phyloP scores from a whole-genome alignment of 495 filamentous ascomycete genomes.

The Neurospora discreta region DNA sequence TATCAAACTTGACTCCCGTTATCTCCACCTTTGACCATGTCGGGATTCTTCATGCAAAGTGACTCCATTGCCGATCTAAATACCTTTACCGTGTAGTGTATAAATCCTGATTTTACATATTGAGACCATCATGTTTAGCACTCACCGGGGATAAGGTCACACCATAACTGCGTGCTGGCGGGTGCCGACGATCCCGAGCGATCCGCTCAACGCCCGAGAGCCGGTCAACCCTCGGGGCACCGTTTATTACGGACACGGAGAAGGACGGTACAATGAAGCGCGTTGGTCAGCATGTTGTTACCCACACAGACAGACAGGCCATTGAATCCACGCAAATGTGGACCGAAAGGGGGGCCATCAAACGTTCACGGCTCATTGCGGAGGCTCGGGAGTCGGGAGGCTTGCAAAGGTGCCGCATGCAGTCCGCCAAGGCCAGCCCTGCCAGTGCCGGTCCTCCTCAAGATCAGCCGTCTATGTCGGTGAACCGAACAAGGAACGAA shows the following conservation, averaged over 20 bases:
- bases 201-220: neutral
- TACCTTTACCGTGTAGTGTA: neutral
- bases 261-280: neutral
- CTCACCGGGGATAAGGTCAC: neutral
- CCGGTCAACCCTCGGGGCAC: neutral
- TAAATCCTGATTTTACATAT: neutral
- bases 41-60: neutral
- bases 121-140: neutral
- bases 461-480: neutral
- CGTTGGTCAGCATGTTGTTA: neutral
- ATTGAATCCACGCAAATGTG: neutral
- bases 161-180: neutral
- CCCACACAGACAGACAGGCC: neutral
- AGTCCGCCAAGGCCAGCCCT: neutral
- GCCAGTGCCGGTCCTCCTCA: neutral
- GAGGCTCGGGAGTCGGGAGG: neutral
- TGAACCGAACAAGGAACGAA: neutral
- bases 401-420: neutral
- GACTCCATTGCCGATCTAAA: neutral
- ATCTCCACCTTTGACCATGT: neutral
- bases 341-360: neutral
- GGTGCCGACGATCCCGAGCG: neutral
- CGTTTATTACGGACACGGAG: neutral
- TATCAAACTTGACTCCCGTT: neutral
- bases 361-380: neutral